Conservation (phyloP, 2,329 filamentous ascomycete species). For the Rugonectria rugulosa region DNA sequence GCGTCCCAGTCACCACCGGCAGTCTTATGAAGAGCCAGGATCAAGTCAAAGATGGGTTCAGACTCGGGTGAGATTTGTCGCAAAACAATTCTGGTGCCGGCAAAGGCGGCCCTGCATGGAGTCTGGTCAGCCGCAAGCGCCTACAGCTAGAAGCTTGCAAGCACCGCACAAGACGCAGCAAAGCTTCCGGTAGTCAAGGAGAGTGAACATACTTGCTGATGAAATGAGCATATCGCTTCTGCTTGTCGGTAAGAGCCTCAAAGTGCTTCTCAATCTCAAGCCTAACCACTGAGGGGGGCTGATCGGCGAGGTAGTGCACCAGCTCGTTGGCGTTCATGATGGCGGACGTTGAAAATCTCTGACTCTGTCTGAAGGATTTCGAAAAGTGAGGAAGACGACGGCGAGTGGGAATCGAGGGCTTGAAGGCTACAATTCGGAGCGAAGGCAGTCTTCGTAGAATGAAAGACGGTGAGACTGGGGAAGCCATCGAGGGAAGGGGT, state of each 20-base stretch:
- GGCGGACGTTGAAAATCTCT: slow-evolving; percentile 44
- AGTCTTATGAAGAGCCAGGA: slow-evolving; percentile 73
- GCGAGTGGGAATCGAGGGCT: slow-evolving; percentile 30
- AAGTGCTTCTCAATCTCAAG: slow-evolving; percentile 95
- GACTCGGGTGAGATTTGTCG: slow-evolving; percentile 85
- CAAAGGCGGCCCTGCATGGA: slow-evolving; percentile 71
- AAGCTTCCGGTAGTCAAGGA: neutral
- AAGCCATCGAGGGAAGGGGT: slow-evolving; percentile 38
- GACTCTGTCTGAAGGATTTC: slow-evolving; percentile 33
- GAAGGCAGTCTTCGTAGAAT: slow-evolving; percentile 47
- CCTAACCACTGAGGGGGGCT: slow-evolving; percentile 85
- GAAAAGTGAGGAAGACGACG: slow-evolving; percentile 34
- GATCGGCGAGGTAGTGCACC: slow-evolving; percentile 87
- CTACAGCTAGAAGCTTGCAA: neutral
- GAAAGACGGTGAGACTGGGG: slow-evolving; percentile 45
- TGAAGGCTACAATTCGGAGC: slow-evolving; percentile 41
- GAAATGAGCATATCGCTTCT: slow-evolving; percentile 92
- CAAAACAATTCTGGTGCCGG: slow-evolving; percentile 79
- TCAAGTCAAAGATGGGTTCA: slow-evolving; percentile 82
- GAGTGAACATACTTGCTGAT: slow-evolving; percentile 71
- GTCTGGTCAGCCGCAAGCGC: slow-evolving; percentile 17
- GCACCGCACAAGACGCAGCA: neutral
- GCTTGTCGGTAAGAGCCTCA: slow-evolving; percentile 73
- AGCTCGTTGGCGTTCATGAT: slow-evolving; percentile 68
- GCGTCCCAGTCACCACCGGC: slow-evolving; percentile 75